Evolutionary conservation across 306 rosid species (phyloP), one percentile per base, ranked within the genome.

Genomic region (Vigna nakashimae): DNA sequence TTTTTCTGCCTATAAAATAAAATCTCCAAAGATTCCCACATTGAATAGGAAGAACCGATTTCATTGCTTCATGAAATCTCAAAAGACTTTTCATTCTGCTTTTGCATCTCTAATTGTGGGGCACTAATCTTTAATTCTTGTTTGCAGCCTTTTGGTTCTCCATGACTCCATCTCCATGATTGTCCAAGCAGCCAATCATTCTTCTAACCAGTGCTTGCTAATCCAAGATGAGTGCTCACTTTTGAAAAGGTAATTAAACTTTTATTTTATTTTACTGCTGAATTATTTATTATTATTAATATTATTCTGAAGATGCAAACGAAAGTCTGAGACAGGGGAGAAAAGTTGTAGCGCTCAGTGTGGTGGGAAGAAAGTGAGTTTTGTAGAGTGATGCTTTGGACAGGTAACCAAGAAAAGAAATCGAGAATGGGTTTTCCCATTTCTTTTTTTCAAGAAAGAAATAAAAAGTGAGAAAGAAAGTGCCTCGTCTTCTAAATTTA

Each of bases 331-430:
- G 46, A 34, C 62, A 30, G 5, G 76, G 4, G 55, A 80, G 76
- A 81, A 75, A 71, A 77, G 75, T 17, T 64, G 83, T 77, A 73
- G 71, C 67, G 46, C 46, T 79, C 84, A 79, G 34, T 81, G 67
- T 26, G 71, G 79, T 76, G 74, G 45, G 34, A 60, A 64, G 51
- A 77, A 64, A 72, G 77, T 52, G 14, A 83, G 69, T 15, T 42
- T 42, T 52, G 68, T 15, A 55, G 38, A 9, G 51, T 34, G 46
- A 63, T 84, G 64, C 66, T 64, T 65, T 84, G 69, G 82, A 84
- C 80, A 42, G 60, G 79, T 22, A 52, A 77, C 68, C 79, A 65
- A 56, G 62, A 40, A 71, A 80, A 18, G 51, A 30, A 42, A 71
- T 56, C 69, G 70, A 64, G 71, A 24, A 9, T 46, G 60, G 5